Evolutionary conservation across 2,329 filamentous ascomycete genomes (phyloP).

Genomic region (Diaporthe destruens): DNA sequence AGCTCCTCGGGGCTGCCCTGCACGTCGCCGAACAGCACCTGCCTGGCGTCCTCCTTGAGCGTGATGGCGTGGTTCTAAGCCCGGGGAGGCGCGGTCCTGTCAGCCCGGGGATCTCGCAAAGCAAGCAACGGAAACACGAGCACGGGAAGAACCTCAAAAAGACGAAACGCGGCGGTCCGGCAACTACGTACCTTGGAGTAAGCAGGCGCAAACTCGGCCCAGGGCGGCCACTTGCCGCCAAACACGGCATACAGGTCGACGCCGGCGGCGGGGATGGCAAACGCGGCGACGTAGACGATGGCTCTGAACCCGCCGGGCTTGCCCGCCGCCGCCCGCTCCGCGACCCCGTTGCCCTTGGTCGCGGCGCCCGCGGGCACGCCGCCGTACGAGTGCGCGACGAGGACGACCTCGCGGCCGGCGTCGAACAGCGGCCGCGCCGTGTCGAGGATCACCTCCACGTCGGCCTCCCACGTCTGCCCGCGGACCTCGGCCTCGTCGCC

Average conservation of each 20-base stretch:
- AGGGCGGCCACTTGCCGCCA: constrained; percentile 37
- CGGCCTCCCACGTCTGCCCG: constrained; percentile 22
- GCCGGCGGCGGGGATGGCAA: constrained; percentile 22
- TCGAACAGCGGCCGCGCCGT: constrained; percentile 21
- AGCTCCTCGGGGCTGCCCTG: constrained; percentile 35
- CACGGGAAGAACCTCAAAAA: too few species aligned
- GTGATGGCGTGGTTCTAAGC: constrained; percentile 35
- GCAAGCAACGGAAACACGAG: too few species aligned
- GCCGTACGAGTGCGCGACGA: constrained; percentile 24
- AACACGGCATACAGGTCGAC: constrained; percentile 32
- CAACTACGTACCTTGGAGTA: constrained; percentile 26
- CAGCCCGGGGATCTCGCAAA: too few species aligned
- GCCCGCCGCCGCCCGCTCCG: not conserved
- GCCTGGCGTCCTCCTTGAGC: constrained; percentile 38
- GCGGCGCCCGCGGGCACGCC: constrained; percentile 10
- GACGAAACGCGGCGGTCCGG: not conserved
- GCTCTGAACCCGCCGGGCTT: constrained; percentile 14
- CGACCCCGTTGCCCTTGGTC: constrained; percentile 27
- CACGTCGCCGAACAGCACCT: constrained; percentile 42
- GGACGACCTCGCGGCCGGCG: constrained; percentile 5
- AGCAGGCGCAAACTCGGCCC: constrained; percentile 17
- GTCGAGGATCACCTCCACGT: constrained; percentile 21
- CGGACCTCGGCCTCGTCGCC: constrained; percentile 1
- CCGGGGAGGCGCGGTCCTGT: not conserved
- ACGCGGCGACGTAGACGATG: constrained; percentile 40